Evolutionary conservation across 495 filamentous ascomycete species (phyloP).

Genomic region (Neurospora sp.): DNA sequence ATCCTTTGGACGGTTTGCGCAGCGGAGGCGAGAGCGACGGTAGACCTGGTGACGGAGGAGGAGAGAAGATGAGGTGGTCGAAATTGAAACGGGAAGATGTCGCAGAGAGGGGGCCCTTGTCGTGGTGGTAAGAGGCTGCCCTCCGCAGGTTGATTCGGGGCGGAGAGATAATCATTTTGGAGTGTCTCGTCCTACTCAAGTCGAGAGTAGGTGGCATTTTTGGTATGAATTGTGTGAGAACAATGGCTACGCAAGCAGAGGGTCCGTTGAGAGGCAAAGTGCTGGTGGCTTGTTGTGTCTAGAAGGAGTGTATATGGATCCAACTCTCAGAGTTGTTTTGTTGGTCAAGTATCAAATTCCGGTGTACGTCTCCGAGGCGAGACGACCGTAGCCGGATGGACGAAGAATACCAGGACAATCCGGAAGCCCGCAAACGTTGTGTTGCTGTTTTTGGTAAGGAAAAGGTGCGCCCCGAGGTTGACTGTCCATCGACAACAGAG

Average conservation of each 20-base stretch:
- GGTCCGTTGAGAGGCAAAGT: background rate
- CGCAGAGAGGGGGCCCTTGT: constrained; percentile 39
- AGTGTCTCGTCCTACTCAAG: constrained; percentile 35
- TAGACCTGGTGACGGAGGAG: constrained; percentile 53
- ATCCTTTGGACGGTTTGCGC: constrained; percentile 35
- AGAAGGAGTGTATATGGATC: background rate
- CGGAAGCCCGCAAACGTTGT: background rate
- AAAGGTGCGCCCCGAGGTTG: background rate
- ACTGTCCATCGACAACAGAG: background rate
- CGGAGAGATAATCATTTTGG: constrained; percentile 40
- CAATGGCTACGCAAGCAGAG: constrained; percentile 1
- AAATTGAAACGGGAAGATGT: constrained; percentile 50
- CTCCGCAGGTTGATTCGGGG: constrained; percentile 42
- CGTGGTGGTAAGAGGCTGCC: constrained; percentile 38
- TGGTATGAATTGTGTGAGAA: background rate
- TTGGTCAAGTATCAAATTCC: background rate
- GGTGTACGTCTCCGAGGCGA: background rate
- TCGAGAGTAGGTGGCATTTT: constrained; percentile 42
- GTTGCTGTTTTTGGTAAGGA: background rate
- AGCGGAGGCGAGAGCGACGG: constrained; percentile 54
- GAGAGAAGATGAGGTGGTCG: constrained; percentile 52
- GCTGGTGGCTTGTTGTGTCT: background rate
- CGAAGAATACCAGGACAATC: background rate
- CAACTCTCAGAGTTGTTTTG: background rate
- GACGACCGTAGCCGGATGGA: background rate